These are phyloP conservation scores for Wallemia hederae DNA, from an alignment of 1,284 basidiomycete species.

Conservation along the genomic window DNA sequence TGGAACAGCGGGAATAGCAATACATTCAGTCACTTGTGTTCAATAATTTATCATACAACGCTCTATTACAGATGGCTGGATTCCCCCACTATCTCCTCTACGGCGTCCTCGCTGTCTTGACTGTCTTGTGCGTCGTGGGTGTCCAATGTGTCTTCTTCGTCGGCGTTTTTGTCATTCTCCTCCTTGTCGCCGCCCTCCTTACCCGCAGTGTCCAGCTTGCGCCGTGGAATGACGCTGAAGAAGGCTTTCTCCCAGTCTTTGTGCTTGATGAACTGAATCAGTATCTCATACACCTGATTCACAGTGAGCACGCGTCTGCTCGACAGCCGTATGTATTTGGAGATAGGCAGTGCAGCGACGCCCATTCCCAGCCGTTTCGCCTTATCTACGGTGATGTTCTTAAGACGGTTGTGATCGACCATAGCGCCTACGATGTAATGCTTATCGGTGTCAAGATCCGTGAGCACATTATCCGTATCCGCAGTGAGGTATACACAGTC, in stretches of 20 bases:
- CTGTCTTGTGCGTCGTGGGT: too few relatives aligned
- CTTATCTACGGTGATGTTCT: background rate
- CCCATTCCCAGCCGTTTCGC: background rate
- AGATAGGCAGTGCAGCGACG: background rate
- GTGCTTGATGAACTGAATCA: background rate
- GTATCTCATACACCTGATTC: background rate
- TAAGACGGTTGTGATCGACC: background rate
- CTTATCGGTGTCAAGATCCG: background rate
- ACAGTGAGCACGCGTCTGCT: background rate
- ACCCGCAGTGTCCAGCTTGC: background rate
- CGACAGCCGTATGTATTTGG: background rate
- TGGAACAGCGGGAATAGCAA: too few relatives aligned
- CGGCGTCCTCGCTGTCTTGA: too few relatives aligned
- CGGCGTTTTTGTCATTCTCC: too few relatives aligned
- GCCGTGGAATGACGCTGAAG: background rate
- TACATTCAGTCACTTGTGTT: too few relatives aligned
- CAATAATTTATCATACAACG: too few relatives aligned
- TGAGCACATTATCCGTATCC: background rate
- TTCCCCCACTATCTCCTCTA: too few relatives aligned
- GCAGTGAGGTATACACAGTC: background rate
- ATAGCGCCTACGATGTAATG: background rate
- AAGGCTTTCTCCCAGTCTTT: background rate
- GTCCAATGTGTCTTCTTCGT: too few relatives aligned
- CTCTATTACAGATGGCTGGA: too few relatives aligned
- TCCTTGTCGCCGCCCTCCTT: background rate